A percentile compares a stretch with the other conserved stretches of the same genome.
These are phyloP conservation scores for Aspergillus proliferans DNA, from an alignment of 2,329 filamentous ascomycete species.

Conservation along the genomic window DNA sequence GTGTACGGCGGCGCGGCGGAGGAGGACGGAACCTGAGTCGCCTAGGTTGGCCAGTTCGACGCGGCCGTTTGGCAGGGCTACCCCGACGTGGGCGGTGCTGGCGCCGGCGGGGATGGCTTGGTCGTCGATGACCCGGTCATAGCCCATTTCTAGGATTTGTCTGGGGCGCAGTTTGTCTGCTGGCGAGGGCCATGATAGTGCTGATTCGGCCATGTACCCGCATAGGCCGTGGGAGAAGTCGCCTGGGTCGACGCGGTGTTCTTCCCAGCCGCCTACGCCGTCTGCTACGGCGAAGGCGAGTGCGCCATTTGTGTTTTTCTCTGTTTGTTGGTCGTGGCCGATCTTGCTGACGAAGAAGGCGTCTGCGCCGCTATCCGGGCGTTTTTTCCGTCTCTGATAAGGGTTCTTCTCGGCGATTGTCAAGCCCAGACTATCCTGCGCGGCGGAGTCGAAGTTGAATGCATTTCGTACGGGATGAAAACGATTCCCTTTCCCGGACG, in stretches of 20 bases:
- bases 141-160: constrained; percentile 72
- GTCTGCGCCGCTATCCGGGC: constrained; percentile 83
- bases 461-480: constrained; percentile 64
- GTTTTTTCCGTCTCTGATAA: constrained; percentile 56
- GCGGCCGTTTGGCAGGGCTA: constrained; percentile 64
- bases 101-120: constrained; percentile 70
- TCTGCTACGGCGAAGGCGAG: constrained; percentile 87
- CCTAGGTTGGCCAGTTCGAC: constrained; percentile 90
- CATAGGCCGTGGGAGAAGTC: constrained; percentile 94
- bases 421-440: constrained; percentile 33
- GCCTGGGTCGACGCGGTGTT: constrained; percentile 86
- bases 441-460: constrained; percentile 61
- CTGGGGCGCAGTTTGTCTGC: constrained; percentile 50
- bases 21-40: constrained; percentile 86
- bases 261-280: constrained; percentile 91
- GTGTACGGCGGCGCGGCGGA: constrained; percentile 79
- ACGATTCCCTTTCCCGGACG: constrained; percentile 63
- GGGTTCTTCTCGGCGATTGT: constrained; percentile 25
- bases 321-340: constrained; percentile 57
- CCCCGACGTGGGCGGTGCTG: constrained; percentile 84
- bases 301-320: constrained; percentile 42
- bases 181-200: constrained; percentile 50
- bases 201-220: constrained; percentile 79
- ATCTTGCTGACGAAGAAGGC: constrained; percentile 86
- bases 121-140: constrained; percentile 74